phyloP scores from a whole-genome alignment of 1,139 yeast species.

The Protomyces inundatus region DNA sequence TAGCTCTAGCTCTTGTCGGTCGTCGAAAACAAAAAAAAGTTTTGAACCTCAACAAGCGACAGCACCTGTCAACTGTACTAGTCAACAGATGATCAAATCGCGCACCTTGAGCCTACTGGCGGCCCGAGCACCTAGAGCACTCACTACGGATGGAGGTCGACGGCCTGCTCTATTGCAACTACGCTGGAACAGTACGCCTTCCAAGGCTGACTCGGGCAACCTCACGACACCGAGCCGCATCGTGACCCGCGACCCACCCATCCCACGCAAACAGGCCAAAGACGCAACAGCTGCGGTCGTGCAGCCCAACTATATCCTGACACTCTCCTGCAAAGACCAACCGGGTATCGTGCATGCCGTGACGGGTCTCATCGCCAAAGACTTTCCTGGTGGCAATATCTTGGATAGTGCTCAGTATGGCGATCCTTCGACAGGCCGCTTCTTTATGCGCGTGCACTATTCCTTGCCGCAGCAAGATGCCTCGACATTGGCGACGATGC shows the following conservation, averaged over 20 bases:
- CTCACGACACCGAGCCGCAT: slow-evolving; percentile 11
- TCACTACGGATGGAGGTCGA: too few species aligned
- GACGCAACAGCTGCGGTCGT: background rate
- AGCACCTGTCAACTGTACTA: background rate
- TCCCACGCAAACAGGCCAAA: background rate
- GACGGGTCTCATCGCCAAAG: slow-evolving; percentile 15
- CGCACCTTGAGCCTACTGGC: too few species aligned
- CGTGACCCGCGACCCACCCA: slow-evolving; percentile 1
- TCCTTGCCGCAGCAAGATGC: slow-evolving; percentile 4
- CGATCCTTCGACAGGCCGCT: slow-evolving; percentile 19
- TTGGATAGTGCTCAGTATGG: slow-evolving; percentile 24
- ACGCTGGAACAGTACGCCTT: background rate
- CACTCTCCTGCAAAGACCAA: slow-evolving; percentile 19
- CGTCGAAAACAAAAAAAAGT: background rate
- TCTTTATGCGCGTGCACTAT: slow-evolving; percentile 22
- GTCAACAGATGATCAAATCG: background rate
- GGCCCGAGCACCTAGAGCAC: too few species aligned
- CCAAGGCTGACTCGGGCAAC: slow-evolving; percentile 1
- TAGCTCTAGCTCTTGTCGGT: background rate
- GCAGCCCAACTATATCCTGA: slow-evolving; percentile 8
- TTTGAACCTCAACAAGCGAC: background rate
- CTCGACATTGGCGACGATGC: slow-evolving; percentile 3
- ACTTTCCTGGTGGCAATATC: slow-evolving; percentile 8
- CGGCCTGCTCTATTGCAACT: too few species aligned
- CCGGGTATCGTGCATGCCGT: slow-evolving; percentile 23